A percentile compares a stretch with the other conserved stretches of the same genome.
Conservation (phyloP, 345 rosid genomes). For the Eucalyptus tenuipes region DNA sequence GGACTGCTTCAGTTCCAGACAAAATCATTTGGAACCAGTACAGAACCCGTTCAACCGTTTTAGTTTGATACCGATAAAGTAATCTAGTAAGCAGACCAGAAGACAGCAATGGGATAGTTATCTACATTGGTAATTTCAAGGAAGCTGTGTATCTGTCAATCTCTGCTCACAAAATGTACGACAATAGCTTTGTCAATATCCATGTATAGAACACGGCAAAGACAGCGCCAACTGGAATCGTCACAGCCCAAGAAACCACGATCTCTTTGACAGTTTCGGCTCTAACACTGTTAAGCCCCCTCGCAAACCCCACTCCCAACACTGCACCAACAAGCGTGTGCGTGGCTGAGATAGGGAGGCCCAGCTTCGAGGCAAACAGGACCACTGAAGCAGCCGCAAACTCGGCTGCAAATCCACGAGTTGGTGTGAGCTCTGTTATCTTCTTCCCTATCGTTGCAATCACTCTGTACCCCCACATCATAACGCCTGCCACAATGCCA, state of each 20-base stretch:
- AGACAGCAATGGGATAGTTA: background rate
- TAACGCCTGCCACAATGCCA: constrained; percentile 80
- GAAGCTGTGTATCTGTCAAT: background rate
- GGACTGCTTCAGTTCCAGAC: background rate
- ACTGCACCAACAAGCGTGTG: constrained; percentile 98
- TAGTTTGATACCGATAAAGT: background rate
- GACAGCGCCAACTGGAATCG: constrained; percentile 72
- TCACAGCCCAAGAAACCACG: constrained; percentile 79
- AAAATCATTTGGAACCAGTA: background rate
- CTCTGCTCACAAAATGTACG: constrained; percentile 32
- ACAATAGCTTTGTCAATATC: constrained; percentile 67
- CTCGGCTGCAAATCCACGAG: constrained; percentile 92
- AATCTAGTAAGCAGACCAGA: background rate
- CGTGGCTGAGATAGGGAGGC: constrained; percentile 83
- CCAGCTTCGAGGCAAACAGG: constrained; percentile 73
- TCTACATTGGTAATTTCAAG: background rate
- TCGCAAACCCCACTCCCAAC: constrained; percentile 90
- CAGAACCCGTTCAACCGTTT: background rate
- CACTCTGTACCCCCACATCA: constrained; percentile 88
- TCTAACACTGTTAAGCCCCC: constrained; percentile 79
- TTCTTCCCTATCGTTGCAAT: constrained; percentile 92
- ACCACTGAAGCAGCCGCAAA: constrained; percentile 92
- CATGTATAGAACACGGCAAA: constrained; percentile 73
- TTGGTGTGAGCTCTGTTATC: constrained; percentile 86
- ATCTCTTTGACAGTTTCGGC: constrained; percentile 82